phyloP scores from a whole-genome alignment of 257 asterid species.

The Ballota nigra region DNA sequence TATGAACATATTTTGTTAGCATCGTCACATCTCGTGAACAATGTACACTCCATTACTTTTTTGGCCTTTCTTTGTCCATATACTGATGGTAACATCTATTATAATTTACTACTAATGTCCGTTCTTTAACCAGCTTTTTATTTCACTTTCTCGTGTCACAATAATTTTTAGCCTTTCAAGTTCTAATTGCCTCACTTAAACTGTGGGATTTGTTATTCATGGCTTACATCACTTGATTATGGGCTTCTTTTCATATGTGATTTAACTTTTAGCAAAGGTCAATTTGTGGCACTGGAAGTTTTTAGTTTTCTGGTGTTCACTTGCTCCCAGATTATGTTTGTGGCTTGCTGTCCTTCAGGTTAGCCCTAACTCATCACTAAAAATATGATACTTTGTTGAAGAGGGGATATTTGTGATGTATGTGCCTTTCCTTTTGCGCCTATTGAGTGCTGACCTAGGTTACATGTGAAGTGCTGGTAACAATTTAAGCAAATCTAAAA shows the following conservation, averaged over 20 bases:
- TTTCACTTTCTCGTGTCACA: constrained; percentile 4
- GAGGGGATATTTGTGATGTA: constrained; percentile 5
- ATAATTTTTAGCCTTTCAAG: constrained; percentile 1
- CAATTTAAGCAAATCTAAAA: constrained; percentile 33
- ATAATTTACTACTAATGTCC: neutral
- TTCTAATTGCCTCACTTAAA: constrained; percentile 16
- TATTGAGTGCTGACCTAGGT: constrained; percentile 62
- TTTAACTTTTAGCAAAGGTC: constrained; percentile 73
- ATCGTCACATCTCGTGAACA: too few species aligned
- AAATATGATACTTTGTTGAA: constrained; percentile 8
- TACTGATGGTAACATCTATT: neutral
- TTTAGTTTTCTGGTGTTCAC: constrained; percentile 95
- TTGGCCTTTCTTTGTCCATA: neutral
- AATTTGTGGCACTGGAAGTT: constrained; percentile 97
- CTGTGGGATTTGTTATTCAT: neutral
- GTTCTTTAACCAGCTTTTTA: neutral
- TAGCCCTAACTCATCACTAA: constrained; percentile 20
- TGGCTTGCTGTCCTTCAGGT: constrained; percentile 99
- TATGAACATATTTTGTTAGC: too few species aligned
- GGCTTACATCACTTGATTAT: constrained; percentile 7
- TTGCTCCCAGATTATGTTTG: constrained; percentile 91
- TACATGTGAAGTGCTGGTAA: constrained; percentile 76
- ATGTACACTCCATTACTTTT: constrained; percentile 42
- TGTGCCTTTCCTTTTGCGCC: constrained; percentile 34
- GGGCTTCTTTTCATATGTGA: constrained; percentile 59